Evolutionary conservation across 2,329 filamentous ascomycete species (phyloP).

Genomic region (Aspergillus glaucus): DNA sequence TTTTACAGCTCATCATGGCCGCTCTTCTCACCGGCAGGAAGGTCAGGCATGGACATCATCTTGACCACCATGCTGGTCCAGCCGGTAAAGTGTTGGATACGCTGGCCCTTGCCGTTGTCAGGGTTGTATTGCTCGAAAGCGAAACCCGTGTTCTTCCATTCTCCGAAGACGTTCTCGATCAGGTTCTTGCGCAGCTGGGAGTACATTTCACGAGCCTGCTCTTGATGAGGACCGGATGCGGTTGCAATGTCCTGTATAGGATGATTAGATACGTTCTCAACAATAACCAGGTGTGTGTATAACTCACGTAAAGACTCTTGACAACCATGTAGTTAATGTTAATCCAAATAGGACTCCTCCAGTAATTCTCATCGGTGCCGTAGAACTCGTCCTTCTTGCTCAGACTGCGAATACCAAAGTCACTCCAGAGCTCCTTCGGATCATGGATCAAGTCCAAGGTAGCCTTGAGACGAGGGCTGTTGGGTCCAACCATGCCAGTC

Average conservation of each 20-base stretch:
- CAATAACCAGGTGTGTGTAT: slow-evolving; percentile 2
- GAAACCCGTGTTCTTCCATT: slow-evolving; percentile 87
- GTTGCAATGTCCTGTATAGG: slow-evolving; percentile 56
- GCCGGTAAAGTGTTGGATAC: slow-evolving; percentile 95
- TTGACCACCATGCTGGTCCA: slow-evolving; percentile 99
- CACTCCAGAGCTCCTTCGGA: slow-evolving; percentile 81
- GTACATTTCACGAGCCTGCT: slow-evolving; percentile 68
- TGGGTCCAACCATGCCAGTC: slow-evolving; percentile 67
- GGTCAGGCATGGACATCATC: slow-evolving; percentile 89
- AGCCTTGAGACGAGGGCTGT: slow-evolving; percentile 67
- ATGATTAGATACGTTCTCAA: slow-evolving; percentile 10
- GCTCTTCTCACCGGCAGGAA: slow-evolving; percentile 30
- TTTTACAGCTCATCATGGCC: slow-evolving; percentile 46
- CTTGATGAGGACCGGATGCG: slow-evolving; percentile 58
- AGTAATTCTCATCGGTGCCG: slow-evolving; percentile 92
- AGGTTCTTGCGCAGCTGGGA: slow-evolving; percentile 71
- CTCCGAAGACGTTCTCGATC: slow-evolving; percentile 78
- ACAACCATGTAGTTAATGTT: slow-evolving; percentile 91
- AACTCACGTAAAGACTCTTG: slow-evolving; percentile 68
- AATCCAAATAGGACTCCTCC: slow-evolving; percentile 91
- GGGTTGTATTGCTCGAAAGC: slow-evolving; percentile 99
- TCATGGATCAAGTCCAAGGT: slow-evolving; percentile 73
- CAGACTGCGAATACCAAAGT: slow-evolving; percentile 80
- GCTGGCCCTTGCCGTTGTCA: slow-evolving; percentile 84
- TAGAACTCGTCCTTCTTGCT: slow-evolving; percentile 79